A percentile compares a stretch with the other conserved stretches of the same genome.
These are phyloP conservation scores for Heritiera littoralis DNA, from an alignment of 345 rosid genomes.

Conservation along the genomic window DNA sequence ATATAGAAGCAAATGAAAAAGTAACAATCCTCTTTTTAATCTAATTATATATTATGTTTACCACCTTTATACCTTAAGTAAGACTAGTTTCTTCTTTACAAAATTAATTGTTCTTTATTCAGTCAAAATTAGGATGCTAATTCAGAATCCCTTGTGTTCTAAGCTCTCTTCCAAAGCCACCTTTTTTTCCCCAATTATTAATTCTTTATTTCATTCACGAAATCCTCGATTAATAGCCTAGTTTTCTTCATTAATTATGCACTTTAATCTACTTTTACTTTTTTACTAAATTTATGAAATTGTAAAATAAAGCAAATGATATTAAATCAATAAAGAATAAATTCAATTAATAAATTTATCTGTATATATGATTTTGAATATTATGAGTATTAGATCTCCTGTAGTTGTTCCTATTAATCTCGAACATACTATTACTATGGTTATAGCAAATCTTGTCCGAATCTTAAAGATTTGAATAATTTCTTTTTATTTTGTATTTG, in stretches of 20 bases:
- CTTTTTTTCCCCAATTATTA: background rate
- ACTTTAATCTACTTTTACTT: background rate
- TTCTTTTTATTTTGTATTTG: too few species aligned
- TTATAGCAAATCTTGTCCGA: too few species aligned
- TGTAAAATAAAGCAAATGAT: background rate
- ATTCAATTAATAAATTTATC: too few species aligned
- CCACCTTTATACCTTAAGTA: background rate
- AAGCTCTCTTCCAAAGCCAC: conserved; percentile 17
- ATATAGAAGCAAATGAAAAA: background rate
- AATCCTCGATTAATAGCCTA: background rate
- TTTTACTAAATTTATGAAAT: background rate
- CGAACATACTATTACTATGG: too few species aligned
- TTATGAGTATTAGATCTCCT: too few species aligned
- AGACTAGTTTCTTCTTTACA: background rate
- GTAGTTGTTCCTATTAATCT: background rate
- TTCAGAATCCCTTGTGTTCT: conserved; percentile 22
- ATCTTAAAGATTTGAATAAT: too few species aligned
- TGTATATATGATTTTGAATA: too few species aligned
- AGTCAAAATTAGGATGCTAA: conserved; percentile 22
- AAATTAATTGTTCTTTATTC: conserved; percentile 7
- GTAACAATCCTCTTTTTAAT: background rate
- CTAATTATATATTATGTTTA: background rate
- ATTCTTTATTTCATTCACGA: background rate
- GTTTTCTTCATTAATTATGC: background rate
- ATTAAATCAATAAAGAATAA: too few species aligned